Evolutionary conservation across 495 filamentous ascomycete genomes (phyloP), one percentile per base, ranked within the genome.

Genomic region (Thermochaetoides thermophila): DNA sequence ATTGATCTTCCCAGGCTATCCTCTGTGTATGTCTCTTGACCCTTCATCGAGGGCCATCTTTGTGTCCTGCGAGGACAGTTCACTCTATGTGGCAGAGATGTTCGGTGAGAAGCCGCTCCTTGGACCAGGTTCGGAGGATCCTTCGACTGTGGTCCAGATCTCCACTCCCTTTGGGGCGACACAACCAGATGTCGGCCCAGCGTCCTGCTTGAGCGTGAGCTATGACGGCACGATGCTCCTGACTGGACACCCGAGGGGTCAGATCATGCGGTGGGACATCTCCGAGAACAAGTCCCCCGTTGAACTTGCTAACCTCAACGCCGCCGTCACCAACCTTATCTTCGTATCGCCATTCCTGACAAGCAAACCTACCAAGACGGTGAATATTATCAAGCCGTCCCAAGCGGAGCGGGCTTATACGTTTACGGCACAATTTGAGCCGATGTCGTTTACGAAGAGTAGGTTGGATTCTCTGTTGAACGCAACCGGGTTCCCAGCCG

Each of bases 1-100:
- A 12, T 76, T 81, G 41, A 64, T 96, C 13, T 69, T 94, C 29
- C 68, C 79, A 2, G 64, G 62, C n/a, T 64, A 67, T 15, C 81
- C 86, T 12, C 60, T 74, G 17, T 84, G 76, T 40, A 46, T 93
- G 17, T 64, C 71, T 7, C 56, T 96, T 4, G 89, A 97, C 50
- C 81, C 87, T 2, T 78, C 76, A 28, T 78, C 89, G 34, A 70
- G 89, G 24, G 84, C 78, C 8, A 68, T 82, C 38, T 95, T 81
- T 48, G 73, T 74, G 16, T 81, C 82, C 7, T 81, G 84, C 40
- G 81, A 83, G 38, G 81, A 94, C 48, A 79, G 85, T 4, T 80
- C 74, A 14, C 58, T 94, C 12, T 85, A 87, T 47, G 62, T 78
- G n/a, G 55, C 89, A 18, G 76, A 86, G 43, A 71, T 95, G 40